phyloP scores from a whole-genome alignment of 371 early-diverging fungal genomes.

The Amoeboaphelidium protococcarum region DNA sequence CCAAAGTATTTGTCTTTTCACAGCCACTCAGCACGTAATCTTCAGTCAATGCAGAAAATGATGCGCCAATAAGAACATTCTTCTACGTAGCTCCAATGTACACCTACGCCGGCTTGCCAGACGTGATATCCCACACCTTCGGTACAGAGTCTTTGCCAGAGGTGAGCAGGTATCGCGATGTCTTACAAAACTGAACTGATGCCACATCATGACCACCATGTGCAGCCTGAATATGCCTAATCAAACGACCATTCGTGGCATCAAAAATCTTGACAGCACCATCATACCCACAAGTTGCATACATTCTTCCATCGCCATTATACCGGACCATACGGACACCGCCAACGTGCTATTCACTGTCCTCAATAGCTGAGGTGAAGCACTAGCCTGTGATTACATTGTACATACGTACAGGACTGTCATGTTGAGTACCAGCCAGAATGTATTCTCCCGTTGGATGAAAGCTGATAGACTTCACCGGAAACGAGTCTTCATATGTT shows the following conservation, averaged over 20 bases:
- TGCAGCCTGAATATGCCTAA: constrained; percentile 34
- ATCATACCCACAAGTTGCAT: constrained; percentile 47
- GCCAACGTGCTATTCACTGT: constrained; percentile 25
- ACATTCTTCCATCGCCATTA: constrained; percentile 32
- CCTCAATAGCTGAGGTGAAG: constrained; percentile 25
- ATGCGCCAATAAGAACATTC: too few species aligned
- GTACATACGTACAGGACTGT: constrained; percentile 35
- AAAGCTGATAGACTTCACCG: constrained; percentile 43
- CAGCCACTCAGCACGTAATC: too few species aligned
- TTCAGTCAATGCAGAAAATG: too few species aligned
- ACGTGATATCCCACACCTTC: constrained; percentile 53
- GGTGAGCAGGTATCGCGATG: constrained; percentile 40
- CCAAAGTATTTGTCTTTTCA: too few species aligned
- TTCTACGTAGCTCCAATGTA: too few species aligned
- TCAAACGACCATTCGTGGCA: constrained; percentile 36
- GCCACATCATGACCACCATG: constrained; percentile 49
- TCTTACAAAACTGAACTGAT: constrained; percentile 37
- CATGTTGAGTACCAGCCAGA: constrained; percentile 11
- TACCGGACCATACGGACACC: constrained; percentile 31
- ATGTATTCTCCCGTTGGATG: constrained; percentile 64
- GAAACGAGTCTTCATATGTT: constrained; percentile 24
- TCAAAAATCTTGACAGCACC: constrained; percentile 73
- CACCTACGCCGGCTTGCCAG: too few species aligned
- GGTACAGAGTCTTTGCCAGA: constrained; percentile 45
- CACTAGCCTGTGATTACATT: constrained; percentile 55